Evolutionary conservation across 805 yeast species (phyloP).

Genomic region (Yueomyces sp.): DNA sequence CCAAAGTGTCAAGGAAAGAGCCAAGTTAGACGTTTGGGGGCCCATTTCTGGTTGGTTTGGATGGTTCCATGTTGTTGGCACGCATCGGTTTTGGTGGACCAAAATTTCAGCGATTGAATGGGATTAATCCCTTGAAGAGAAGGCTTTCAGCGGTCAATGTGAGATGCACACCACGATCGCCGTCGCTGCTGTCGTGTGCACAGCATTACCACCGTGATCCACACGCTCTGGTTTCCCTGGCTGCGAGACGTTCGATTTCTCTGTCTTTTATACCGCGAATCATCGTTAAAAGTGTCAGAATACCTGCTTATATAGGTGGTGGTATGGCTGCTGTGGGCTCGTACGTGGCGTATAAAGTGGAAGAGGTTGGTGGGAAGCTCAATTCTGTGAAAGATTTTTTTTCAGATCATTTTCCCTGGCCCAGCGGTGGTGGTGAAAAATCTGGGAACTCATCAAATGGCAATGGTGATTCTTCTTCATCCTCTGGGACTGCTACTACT

Average conservation of each 20-base stretch:
- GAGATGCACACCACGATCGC: no score
- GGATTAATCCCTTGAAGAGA: no score
- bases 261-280: conserved; percentile 35
- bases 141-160: no score
- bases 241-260: conserved; percentile 14
- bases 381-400: conserved; percentile 51
- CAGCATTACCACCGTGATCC: no score
- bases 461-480: conserved; percentile 34
- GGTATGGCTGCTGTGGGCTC: conserved; percentile 92
- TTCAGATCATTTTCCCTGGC: neutral
- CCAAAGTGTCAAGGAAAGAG: no score
- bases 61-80: no score
- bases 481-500: conserved; percentile 17
- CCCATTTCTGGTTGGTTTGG: no score
- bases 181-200: no score
- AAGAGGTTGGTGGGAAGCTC: conserved; percentile 56
- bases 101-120: no score
- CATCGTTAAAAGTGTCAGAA: conserved; percentile 37
- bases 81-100: no score
- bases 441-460: conserved; percentile 41
- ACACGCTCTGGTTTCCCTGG: neutral
- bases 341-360: conserved; percentile 82
- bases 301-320: conserved; percentile 81
- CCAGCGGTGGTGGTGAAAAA: neutral
- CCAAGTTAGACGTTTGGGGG: no score